Evolutionary conservation across 192 early-diverging fungal species (phyloP).

Genomic region (Chytriomyces hyalinus): DNA sequence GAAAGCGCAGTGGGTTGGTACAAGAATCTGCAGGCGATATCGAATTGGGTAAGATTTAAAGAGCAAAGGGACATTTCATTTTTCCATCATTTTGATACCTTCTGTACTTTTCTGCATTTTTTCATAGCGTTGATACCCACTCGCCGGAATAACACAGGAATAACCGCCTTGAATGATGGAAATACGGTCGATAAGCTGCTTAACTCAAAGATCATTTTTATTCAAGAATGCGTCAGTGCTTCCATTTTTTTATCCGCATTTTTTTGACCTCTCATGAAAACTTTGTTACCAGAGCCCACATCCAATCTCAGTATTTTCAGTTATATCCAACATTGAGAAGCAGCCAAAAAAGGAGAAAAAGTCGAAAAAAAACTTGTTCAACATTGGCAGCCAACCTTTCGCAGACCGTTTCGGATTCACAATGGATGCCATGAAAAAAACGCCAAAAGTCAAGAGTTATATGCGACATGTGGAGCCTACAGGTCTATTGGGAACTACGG

Average conservation of each 20-base stretch:
- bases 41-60: background rate
- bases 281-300: constrained; percentile 14
- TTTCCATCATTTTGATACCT: background rate
- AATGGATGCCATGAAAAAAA: constrained; percentile 37
- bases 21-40: background rate
- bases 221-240: background rate
- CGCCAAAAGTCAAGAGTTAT: constrained; percentile 42
- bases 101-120: background rate
- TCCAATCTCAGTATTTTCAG: constrained; percentile 47
- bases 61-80: background rate
- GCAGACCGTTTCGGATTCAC: constrained; percentile 37
- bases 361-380: constrained; percentile 24
- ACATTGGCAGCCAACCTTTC: constrained; percentile 44
- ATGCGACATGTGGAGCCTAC: constrained; percentile 24
- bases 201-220: background rate
- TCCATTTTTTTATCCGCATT: background rate
- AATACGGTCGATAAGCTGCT: background rate
- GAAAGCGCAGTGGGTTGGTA: background rate
- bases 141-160: background rate
- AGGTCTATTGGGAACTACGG: constrained; percentile 18
- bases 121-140: background rate
- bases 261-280: background rate
- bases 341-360: constrained; percentile 33
- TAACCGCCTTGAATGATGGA: background rate
- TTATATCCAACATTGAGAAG: constrained; percentile 41